phyloP scores from a whole-genome alignment of 345 rosid species.

The Lepidium aucheri region DNA sequence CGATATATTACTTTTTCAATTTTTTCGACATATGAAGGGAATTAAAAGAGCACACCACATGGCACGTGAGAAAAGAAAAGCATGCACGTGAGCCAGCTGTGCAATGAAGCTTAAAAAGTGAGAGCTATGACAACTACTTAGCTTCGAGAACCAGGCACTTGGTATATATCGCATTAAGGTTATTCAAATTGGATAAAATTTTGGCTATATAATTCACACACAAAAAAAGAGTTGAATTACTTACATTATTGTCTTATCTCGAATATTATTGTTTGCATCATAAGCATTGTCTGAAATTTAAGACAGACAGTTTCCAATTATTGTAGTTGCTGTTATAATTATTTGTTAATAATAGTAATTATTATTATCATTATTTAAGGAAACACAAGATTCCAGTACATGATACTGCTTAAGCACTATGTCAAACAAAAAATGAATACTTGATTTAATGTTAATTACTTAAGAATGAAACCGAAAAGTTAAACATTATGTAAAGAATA shows the following conservation, averaged over 20 bases:
- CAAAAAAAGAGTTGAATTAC: no score
- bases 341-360: not conserved
- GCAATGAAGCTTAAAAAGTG: conserved; percentile 8
- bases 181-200: no score
- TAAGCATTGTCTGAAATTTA: conserved; percentile 6
- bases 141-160: conserved; percentile 24
- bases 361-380: not conserved
- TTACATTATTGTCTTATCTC: no score
- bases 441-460: not conserved
- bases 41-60: conserved; percentile 18
- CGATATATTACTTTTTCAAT: not conserved
- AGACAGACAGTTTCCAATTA: not conserved
- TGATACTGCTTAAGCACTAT: not conserved
- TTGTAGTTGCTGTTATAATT: conserved; percentile 4
- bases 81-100: conserved; percentile 27
- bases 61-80: conserved; percentile 25
- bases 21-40: not conserved
- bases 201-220: no score
- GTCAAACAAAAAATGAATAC: not conserved
- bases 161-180: not conserved
- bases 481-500: not conserved
- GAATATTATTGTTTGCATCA: not conserved
- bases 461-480: not conserved
- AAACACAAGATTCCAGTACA: conserved; percentile 3
- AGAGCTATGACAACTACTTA: conserved; percentile 13